Base-by-base conservation (phyloP, 176 grass and related monocot species). In the Carex pumila region DNA sequence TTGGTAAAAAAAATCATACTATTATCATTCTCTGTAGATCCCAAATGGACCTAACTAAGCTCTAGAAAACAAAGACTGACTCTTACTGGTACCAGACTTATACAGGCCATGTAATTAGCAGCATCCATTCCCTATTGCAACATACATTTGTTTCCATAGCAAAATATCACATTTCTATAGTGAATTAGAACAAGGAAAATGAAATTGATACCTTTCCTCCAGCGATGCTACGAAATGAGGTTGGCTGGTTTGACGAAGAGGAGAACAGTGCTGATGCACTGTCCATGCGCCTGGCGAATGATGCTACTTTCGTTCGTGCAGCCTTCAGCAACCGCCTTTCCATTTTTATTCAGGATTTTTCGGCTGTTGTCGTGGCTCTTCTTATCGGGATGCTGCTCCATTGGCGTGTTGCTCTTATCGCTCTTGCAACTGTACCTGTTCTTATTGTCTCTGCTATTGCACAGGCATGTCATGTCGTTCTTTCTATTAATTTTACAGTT, bases 231-330 rank as follows among this genome's bases (percentile, higher is more conserved):
- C 88, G 90, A 57, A 99, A 95, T 91, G 97, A 99, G 93, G 90
- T 90, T 87, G 97, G 90, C 68, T 99, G 97, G 97, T 99, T 96
- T 87, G 97, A 99, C 70, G 94, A 94, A 89, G 97, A 99, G 67
- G 96, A 95, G 71, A 99, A 99, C 63, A 99, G 90, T 85, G 97
- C 93, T 64, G 97, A 99, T 83, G 89, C 89, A 54, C 60, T 95
- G 50, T 99, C 97, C 76, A 99, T 99, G 97, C 97, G 90, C 62
- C 78, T 95, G 30, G 97, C 97, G 54, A 99, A 99, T 79, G 97
- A 99, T 90, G 97, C 97, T 71, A 99, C 97, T 73, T 96, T 95
- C 88, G 97, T 99, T 45, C 97, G 97, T 59, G 97, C 97, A 78
- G 93, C 97, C 50, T 99, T 99, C 72, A 99, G 97, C 81, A 99